Evolutionary conservation across 2,329 filamentous ascomycete species (phyloP).

Genomic region (Akanthomyces lecanii): DNA sequence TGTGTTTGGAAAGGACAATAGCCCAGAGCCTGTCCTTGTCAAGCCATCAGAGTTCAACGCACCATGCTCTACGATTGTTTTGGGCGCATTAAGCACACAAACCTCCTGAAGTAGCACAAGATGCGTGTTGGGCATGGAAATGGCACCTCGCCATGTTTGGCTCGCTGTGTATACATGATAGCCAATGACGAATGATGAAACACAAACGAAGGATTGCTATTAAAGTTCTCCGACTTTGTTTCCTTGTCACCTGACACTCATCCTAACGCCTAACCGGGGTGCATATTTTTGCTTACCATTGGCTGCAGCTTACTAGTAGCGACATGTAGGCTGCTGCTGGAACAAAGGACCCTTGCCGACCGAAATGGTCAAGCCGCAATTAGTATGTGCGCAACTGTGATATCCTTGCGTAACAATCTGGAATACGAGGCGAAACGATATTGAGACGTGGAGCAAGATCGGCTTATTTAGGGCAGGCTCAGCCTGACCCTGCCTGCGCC

Average conservation of each 20-base stretch:
- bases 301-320: no score
- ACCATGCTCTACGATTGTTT: conserved; percentile 23
- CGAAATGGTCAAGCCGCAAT: not conserved
- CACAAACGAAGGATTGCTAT: no score
- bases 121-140: not conserved
- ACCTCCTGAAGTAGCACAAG: not conserved
- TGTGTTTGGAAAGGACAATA: conserved; percentile 26
- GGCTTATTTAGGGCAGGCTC: not conserved
- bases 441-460: not conserved
- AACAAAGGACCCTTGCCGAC: not conserved
- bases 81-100: conserved; percentile 23
- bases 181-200: not conserved
- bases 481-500: not conserved
- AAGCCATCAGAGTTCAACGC: conserved; percentile 25
- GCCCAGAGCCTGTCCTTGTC: conserved; percentile 22
- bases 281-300: no score
- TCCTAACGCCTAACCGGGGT: no score
- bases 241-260: not conserved
- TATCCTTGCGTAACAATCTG: not conserved
- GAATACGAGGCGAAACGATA: not conserved
- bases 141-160: not conserved
- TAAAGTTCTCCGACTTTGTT: no score
- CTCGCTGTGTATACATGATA: not conserved
- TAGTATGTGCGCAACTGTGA: not conserved
- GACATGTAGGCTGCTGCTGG: no score